Percentiles rank a stretch among this genome's conserved stretches.
Conservation (phyloP, 2,329 filamentous ascomycete genomes). For the Xylaria sp. region DNA sequence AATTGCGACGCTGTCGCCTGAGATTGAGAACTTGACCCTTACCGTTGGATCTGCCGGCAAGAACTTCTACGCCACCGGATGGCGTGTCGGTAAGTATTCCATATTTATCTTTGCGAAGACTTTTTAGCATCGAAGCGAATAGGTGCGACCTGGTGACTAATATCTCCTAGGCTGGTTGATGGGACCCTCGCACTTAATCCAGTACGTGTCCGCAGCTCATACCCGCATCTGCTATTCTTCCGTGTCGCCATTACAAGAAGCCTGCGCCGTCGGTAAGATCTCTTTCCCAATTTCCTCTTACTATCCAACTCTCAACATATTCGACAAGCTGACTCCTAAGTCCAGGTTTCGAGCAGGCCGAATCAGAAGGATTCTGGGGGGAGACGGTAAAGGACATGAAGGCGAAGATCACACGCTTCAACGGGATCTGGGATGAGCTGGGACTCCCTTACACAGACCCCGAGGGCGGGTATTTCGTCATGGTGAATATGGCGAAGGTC, state of each 20-base stretch:
- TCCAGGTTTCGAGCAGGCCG: slow-evolving; percentile 84
- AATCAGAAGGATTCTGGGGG: slow-evolving; percentile 87
- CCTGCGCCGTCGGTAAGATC: slow-evolving; percentile 79
- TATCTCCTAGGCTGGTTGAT: slow-evolving; percentile 80
- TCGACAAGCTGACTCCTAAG: slow-evolving; percentile 12
- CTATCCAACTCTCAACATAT: neutral
- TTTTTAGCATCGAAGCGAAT: neutral
- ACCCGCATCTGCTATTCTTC: slow-evolving; percentile 96
- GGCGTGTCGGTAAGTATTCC: slow-evolving; percentile 75
- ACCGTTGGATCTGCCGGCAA: slow-evolving; percentile 97
- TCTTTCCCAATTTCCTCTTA: no score
- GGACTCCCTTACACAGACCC: slow-evolving; percentile 87
- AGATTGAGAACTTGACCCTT: slow-evolving; percentile 86
- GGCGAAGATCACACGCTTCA: slow-evolving; percentile 87
- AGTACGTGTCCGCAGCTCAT: slow-evolving; percentile 91
- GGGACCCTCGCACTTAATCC: slow-evolving; percentile 86
- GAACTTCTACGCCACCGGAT: slow-evolving; percentile 98
- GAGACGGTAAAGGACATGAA: slow-evolving; percentile 87
- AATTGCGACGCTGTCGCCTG: slow-evolving; percentile 88
- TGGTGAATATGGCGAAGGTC: slow-evolving; percentile 92
- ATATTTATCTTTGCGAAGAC: neutral
- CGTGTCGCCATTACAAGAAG: slow-evolving; percentile 93
- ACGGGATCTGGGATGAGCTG: slow-evolving; percentile 80
- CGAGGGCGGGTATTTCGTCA: slow-evolving; percentile 96
- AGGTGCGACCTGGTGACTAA: slow-evolving; percentile 11